phyloP scores from a whole-genome alignment of 768 basidiomycete species.

The Mrakia gelida region DNA sequence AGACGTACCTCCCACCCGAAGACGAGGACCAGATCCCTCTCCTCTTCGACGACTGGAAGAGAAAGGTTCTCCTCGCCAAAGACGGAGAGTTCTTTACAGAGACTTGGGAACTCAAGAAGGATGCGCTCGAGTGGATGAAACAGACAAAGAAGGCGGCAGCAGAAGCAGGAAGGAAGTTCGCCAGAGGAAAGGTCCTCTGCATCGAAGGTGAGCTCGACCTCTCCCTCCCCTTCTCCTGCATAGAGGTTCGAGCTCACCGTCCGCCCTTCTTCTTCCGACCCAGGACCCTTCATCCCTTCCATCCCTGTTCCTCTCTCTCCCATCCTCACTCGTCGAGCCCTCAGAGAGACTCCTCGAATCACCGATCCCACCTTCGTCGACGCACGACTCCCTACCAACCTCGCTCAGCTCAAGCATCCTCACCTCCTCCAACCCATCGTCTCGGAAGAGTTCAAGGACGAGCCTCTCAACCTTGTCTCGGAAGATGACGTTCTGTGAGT shows the following conservation, averaged over 20 bases:
- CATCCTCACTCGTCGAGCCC: constrained; percentile 1
- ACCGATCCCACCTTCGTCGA: background rate
- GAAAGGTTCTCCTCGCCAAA: constrained; percentile 5
- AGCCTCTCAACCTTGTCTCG: background rate
- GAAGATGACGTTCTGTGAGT: constrained; percentile 12
- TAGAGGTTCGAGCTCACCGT: background rate
- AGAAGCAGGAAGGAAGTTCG: constrained; percentile 2
- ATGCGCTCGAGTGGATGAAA: background rate
- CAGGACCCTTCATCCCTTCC: background rate
- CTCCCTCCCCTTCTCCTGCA: background rate
- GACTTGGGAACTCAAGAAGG: background rate
- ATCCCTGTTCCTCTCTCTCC: constrained; percentile 2
- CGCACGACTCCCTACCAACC: background rate
- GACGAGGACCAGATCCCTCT: background rate
- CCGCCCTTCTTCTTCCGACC: background rate
- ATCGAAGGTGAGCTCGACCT: constrained; percentile 7
- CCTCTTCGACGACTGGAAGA: background rate
- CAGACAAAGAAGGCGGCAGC: background rate
- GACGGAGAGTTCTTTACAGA: background rate
- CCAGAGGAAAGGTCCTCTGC: background rate
- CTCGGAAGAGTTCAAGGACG: background rate
- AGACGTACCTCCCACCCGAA: constrained; percentile 7
- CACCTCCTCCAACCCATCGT: background rate
- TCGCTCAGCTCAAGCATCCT: background rate
- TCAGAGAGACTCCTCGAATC: background rate